Percentiles rank a stretch among this genome's conserved stretches.
Evolutionary conservation across 2,329 filamentous ascomycete genomes (phyloP).

Genomic region (Fonsecaea pugnacius): DNA sequence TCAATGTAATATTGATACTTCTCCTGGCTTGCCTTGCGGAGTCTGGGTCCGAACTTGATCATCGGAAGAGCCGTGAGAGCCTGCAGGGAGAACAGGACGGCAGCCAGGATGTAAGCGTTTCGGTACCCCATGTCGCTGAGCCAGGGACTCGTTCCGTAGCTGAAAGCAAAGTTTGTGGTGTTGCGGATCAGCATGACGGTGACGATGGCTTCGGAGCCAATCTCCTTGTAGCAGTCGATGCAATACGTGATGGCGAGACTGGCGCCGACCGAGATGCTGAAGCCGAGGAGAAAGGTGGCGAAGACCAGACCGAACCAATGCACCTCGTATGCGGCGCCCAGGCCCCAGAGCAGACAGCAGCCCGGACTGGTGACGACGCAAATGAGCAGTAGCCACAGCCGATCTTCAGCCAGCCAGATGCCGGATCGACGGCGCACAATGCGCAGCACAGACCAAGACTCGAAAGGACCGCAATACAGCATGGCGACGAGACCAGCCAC

Average conservation of each 20-base stretch:
- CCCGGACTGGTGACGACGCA: too few species aligned
- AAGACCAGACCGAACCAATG: constrained; percentile 57
- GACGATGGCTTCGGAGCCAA: constrained; percentile 45
- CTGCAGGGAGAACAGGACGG: neutral
- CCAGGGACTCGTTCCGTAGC: constrained; percentile 55
- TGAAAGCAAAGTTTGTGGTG: constrained; percentile 54
- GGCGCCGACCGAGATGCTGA: constrained; percentile 40
- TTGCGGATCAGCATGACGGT: constrained; percentile 54
- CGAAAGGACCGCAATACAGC: too few species aligned
- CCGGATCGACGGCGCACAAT: too few species aligned
- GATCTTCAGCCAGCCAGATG: too few species aligned
- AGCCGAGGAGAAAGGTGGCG: constrained; percentile 38
- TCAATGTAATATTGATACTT: too few species aligned
- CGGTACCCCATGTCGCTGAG: constrained; percentile 50
- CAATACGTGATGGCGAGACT: constrained; percentile 48
- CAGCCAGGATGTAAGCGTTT: constrained; percentile 48
- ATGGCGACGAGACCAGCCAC: too few species aligned
- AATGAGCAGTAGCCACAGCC: too few species aligned
- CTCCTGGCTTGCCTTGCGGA: too few species aligned
- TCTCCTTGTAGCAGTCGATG: constrained; percentile 45
- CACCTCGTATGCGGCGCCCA: constrained; percentile 48
- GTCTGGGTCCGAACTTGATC: neutral
- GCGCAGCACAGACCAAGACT: too few species aligned
- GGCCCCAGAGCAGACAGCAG: too few species aligned
- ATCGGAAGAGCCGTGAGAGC: neutral